Percentiles rank a stretch among this genome's conserved stretches.
Evolutionary conservation across 768 basidiomycete species (phyloP).

Genomic region (Psilocybe cyanescens): DNA sequence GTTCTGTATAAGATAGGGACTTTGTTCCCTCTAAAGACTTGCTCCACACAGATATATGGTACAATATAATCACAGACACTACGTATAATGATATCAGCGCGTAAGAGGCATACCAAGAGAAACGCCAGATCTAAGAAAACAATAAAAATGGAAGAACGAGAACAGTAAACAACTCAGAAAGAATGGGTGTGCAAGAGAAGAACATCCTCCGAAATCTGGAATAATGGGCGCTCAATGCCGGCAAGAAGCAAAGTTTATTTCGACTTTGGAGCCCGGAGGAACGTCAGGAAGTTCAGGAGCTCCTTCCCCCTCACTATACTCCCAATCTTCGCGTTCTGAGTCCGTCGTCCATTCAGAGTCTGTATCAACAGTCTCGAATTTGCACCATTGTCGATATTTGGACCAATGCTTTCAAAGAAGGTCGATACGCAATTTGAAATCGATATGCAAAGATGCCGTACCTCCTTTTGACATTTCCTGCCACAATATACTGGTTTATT

Average conservation of each 20-base stretch:
- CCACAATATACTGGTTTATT: constrained; percentile 16
- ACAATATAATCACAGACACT: too few species aligned
- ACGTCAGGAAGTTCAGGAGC: constrained; percentile 5
- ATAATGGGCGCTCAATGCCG: background rate
- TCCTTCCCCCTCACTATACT: constrained; percentile 13
- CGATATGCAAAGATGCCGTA: background rate
- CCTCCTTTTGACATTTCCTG: constrained; percentile 11
- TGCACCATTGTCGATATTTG: constrained; percentile 13
- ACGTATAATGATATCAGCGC: too few species aligned
- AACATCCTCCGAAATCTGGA: too few species aligned
- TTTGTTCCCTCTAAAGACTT: too few species aligned
- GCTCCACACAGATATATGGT: too few species aligned
- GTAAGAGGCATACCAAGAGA: too few species aligned
- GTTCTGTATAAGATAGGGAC: too few species aligned
- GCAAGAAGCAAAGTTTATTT: constrained; percentile 1
- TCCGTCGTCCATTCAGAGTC: constrained; percentile 16
- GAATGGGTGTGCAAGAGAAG: background rate
- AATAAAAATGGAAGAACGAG: too few species aligned
- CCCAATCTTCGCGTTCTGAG: constrained; percentile 13
- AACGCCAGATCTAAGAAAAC: too few species aligned
- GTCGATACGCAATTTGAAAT: background rate
- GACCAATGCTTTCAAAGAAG: constrained; percentile 10
- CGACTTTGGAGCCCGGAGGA: background rate
- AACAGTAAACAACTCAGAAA: background rate
- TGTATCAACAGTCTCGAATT: constrained; percentile 8